A percentile compares a stretch with the other conserved stretches of the same genome.
Conservation (phyloP, 257 asterid species). For the Petunia axillaris region DNA sequence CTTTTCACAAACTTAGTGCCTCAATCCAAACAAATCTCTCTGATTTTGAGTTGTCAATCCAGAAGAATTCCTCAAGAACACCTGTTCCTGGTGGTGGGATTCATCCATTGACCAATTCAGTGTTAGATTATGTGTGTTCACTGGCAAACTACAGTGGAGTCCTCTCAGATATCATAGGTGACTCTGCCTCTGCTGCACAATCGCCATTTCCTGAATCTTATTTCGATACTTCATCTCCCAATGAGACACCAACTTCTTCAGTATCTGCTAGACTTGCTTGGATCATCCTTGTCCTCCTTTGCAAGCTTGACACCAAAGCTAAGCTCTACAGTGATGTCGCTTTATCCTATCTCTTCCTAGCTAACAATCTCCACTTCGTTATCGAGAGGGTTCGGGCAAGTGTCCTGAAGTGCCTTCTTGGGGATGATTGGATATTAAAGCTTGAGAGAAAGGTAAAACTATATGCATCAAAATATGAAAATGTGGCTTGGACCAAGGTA, state of each 20-base stretch:
- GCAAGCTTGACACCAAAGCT: slow-evolving; percentile 75
- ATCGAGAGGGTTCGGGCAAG: slow-evolving; percentile 45
- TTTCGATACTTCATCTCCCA: slow-evolving; percentile 39
- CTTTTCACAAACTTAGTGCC: slow-evolving; percentile 49
- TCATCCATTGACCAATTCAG: slow-evolving; percentile 61
- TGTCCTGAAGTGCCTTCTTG: slow-evolving; percentile 50
- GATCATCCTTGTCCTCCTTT: slow-evolving; percentile 68
- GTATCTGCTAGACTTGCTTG: slow-evolving; percentile 58
- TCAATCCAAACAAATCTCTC: slow-evolving; percentile 45
- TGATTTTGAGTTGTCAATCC: slow-evolving; percentile 57
- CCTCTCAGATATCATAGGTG: slow-evolving; percentile 50
- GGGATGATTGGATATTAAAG: slow-evolving; percentile 58
- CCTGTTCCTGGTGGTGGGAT: slow-evolving; percentile 58
- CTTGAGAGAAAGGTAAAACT: slow-evolving; percentile 60
- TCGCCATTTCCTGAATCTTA: slow-evolving; percentile 60
- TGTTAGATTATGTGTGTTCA: slow-evolving; percentile 43
- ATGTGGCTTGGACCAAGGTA: slow-evolving; percentile 59
- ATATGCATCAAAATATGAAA: slow-evolving; percentile 57
- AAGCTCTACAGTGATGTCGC: slow-evolving; percentile 55
- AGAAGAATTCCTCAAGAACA: slow-evolving; percentile 53
- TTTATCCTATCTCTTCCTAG: slow-evolving; percentile 68
- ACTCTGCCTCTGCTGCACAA: slow-evolving; percentile 27
- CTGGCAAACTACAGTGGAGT: slow-evolving; percentile 56
- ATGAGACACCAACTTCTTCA: slow-evolving; percentile 39
- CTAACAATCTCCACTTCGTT: slow-evolving; percentile 62